These are phyloP conservation scores for Leccinum aurantiacum DNA, from an alignment of 768 basidiomycete genomes.

Conservation along the genomic window DNA sequence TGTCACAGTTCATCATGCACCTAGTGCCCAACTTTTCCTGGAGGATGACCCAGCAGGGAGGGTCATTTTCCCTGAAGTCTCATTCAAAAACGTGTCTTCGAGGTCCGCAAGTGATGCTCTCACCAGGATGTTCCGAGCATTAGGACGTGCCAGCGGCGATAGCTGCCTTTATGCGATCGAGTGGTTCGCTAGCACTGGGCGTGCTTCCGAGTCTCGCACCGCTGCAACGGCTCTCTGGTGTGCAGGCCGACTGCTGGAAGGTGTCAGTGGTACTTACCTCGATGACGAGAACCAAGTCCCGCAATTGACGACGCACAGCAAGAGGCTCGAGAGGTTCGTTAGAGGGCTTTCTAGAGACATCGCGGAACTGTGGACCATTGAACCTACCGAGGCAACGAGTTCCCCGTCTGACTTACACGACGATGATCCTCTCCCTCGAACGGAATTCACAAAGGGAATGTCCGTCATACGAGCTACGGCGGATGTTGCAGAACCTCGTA, in stretches of 20 bases:
- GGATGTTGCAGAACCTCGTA: conserved; percentile 42
- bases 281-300: conserved; percentile 21
- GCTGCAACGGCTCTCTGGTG: conserved; percentile 84
- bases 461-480: conserved; percentile 59
- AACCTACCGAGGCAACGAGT: conserved; percentile 32
- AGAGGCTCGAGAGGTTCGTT: conserved; percentile 61
- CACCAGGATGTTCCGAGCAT: conserved; percentile 66
- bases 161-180: conserved; percentile 74
- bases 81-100: conserved; percentile 55
- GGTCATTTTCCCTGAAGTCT: conserved; percentile 56
- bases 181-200: conserved; percentile 68
- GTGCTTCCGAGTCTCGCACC: conserved; percentile 41
- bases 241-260: conserved; percentile 73
- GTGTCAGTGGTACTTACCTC: conserved; percentile 54
- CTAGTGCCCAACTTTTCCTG: conserved; percentile 55
- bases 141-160: conserved; percentile 71
- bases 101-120: conserved; percentile 53
- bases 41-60: conserved; percentile 45
- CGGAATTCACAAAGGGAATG: conserved; percentile 70
- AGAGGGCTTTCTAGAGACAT: conserved; percentile 62
- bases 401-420: conserved; percentile 12
- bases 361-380: conserved; percentile 69
- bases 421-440: conserved; percentile 40
- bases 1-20: conserved; percentile 45
- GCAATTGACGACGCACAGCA: conserved; percentile 33